Percentiles rank a stretch among this genome's conserved stretches.
These are phyloP conservation scores for Ophiostoma ulmi DNA, from an alignment of 2,329 filamentous ascomycete species.

Conservation along the genomic window DNA sequence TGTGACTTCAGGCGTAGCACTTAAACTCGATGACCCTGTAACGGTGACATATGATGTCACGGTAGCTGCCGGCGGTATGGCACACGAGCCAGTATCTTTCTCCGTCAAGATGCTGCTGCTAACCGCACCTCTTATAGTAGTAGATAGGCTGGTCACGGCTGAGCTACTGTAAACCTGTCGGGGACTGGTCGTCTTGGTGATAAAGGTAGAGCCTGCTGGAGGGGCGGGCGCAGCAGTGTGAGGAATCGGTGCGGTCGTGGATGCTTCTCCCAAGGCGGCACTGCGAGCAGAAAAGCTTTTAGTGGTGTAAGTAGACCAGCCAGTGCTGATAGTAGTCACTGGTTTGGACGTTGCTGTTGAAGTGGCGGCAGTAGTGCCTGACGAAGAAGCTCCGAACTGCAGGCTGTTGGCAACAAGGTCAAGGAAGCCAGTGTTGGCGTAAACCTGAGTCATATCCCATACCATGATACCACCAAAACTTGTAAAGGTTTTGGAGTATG, in stretches of 20 bases:
- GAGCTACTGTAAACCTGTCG: background rate
- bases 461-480: constrained; percentile 66
- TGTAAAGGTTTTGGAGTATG: constrained; percentile 49
- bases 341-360: background rate
- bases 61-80: background rate
- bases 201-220: background rate
- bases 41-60: background rate
- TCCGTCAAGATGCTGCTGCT: background rate
- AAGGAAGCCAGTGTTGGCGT: constrained; percentile 54
- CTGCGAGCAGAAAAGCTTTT: background rate
- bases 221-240: background rate
- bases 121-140: background rate
- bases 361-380: background rate
- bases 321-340: background rate
- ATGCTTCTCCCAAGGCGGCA: background rate
- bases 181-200: background rate
- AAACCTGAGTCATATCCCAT: constrained; percentile 62
- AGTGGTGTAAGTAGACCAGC: background rate
- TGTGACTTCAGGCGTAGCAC: background rate
- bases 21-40: background rate
- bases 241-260: background rate
- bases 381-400: background rate
- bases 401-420: constrained; percentile 39
- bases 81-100: background rate
- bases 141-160: background rate